Percentiles rank a stretch among this genome's conserved stretches.
Evolutionary conservation across 257 asterid species (phyloP).

Genomic region (Henckelia pumila): DNA sequence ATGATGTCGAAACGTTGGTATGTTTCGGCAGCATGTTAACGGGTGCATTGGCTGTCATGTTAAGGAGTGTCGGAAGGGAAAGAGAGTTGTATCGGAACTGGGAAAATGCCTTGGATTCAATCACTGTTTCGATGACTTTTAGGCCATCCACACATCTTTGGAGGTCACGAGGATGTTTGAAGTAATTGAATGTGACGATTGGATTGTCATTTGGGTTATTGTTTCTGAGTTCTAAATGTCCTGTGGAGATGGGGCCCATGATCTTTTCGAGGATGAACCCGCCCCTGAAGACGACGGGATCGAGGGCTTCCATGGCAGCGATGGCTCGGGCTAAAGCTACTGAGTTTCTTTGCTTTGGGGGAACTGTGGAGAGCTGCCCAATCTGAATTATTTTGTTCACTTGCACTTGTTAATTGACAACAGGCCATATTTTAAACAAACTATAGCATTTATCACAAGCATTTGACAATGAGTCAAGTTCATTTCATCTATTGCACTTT

Average conservation of each 20-base stretch:
- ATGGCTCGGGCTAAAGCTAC: conserved; percentile 62
- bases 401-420: neutral
- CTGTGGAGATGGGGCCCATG: conserved; percentile 70
- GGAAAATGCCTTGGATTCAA: conserved; percentile 59
- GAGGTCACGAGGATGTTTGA: conserved; percentile 56
- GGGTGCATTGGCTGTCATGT: conserved; percentile 67
- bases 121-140: conserved; percentile 50
- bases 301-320: conserved; percentile 46
- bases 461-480: too few species aligned
- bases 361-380: conserved; percentile 75
- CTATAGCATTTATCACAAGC: neutral
- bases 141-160: conserved; percentile 66
- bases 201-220: conserved; percentile 65
- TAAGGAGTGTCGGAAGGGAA: conserved; percentile 50
- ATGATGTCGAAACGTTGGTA: conserved; percentile 46
- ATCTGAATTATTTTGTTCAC: conserved; percentile 41
- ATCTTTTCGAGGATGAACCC: conserved; percentile 81
- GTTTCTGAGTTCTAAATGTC: conserved; percentile 50
- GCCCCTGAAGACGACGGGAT: conserved; percentile 47
- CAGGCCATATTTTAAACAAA: too few species aligned
- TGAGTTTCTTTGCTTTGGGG: conserved; percentile 81
- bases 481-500: too few species aligned
- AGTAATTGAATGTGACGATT: conserved; percentile 72
- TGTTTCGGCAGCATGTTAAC: conserved; percentile 68
- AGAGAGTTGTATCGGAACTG: conserved; percentile 43